Base-by-base conservation (phyloP, 2,329 filamentous ascomycete species). In the Beauveria sp. region DNA sequence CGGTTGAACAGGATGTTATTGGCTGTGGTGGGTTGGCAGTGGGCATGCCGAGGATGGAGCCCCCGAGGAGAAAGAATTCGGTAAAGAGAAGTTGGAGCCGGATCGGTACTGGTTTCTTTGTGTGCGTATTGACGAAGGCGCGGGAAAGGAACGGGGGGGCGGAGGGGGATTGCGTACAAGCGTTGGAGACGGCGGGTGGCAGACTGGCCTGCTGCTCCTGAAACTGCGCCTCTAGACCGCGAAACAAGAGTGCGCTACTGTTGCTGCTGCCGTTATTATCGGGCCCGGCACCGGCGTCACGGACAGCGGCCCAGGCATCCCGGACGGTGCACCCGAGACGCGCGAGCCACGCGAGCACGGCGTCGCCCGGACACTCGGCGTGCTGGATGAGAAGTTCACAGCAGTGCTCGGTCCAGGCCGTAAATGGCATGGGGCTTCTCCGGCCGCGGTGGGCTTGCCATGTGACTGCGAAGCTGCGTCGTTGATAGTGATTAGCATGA, bases 171-270 rank as follows among this genome's bases (percentile, higher is more conserved):
- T 9, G 16, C 12, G 22, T 63, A 37, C 64, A 69, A 65, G 53
- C 24, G 63, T 61, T 10, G 67, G 71, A 67, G 20, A 79, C 62
- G 9, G 71, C 65, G 1, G 66, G 64, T 0, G 75, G 67, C 56
- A 82, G 76, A 2, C 62, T 63, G 6, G 66, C 63, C 46, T 75
- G 72, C 64, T 77, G 75, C 44, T 80, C 76, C n/a, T 66, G 64
- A 9, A 79, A 67, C 64, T 82, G 79, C 3, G 75, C 67, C 61
- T 80, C 78, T 30, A 83, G 72, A 0, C 80, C 80, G 2, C 75
- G 70, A n/a, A 79, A 66, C 62, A 82, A 71, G 20, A 83, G 71
- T 3, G 71, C 69, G 22, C 70, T 72, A 50, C 81, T 77, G 61
- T 75, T n/a, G 61, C 57, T 28, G 61, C 64, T 9, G 67, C 67